Evolutionary conservation across 192 early-diverging fungal genomes (phyloP), one percentile per base, ranked within the genome.

Genomic region (Coemansia sp.): DNA sequence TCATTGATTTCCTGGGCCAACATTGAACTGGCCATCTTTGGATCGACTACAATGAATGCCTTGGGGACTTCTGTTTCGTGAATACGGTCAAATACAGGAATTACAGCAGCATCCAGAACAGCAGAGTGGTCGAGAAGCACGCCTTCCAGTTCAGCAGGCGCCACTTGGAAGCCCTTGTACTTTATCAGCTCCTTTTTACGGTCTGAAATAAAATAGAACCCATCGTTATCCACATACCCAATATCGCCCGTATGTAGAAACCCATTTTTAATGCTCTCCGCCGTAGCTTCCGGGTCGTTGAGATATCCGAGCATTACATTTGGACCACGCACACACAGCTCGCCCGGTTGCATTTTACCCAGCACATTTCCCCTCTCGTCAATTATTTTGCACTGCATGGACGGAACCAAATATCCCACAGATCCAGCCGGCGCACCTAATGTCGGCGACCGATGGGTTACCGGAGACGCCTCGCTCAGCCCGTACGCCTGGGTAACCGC

Each of bases 171-270:
- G 11, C 87, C 85, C 67, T 97, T 95, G 88, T 93, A 95, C 70
- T 97, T 97, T 78, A 95, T 94, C 29, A 95, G 84, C 66, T 94
- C 92, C 81, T 95, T 97, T 32, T 91, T 66, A 23, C 95, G 90
- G 64, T 90, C 90, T 3, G 86, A 81, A 38, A 88, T 84, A 61
- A 66, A 87, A 27, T 85, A 79, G 41, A 86, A 56, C 23, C 87
- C 89, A 3, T 86, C 51, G 39, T 79, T 68, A 60, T 92, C 88
- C 16, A 88, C 77, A 14, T 83, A 61, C 1, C 84, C 93, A 47
- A 98, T 75, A 71, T 97, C 95, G 4, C 89, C 89, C 10, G 92
- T 96, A 54, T 88, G 90, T 32, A 95, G 72, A 82, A 84, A 95
- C 0, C 92, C 90, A 26, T 93, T 89, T 7, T 59, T 45, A 62